These are phyloP conservation scores for Hibiscus mutabilis DNA, from an alignment of 345 rosid species.

Conservation along the genomic window DNA sequence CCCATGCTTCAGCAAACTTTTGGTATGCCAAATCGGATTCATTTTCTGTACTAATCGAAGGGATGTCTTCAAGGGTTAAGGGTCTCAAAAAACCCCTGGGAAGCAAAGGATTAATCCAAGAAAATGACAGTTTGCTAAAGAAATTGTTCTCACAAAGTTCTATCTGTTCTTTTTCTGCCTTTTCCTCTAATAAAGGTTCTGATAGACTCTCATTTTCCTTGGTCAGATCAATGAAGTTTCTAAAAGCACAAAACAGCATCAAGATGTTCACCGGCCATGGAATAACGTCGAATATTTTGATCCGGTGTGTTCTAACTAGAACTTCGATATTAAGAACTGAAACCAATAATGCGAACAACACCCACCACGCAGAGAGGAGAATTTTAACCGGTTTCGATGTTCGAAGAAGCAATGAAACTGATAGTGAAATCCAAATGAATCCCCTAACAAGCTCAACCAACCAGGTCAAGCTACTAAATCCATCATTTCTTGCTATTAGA, in stretches of 20 bases:
- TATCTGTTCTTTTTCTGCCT: slow-evolving; percentile 18
- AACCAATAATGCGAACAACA: slow-evolving; percentile 39
- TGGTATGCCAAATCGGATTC: slow-evolving; percentile 47
- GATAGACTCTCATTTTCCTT: slow-evolving; percentile 23
- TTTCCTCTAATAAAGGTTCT: slow-evolving; percentile 39
- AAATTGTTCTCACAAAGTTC: slow-evolving; percentile 37
- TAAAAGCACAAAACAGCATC: slow-evolving; percentile 49
- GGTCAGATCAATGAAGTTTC: slow-evolving; percentile 25
- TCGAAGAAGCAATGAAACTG: slow-evolving; percentile 52
- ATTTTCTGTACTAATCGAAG: slow-evolving; percentile 35
- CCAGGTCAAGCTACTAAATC: not conserved
- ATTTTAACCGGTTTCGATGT: slow-evolving; percentile 36
- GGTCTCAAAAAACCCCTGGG: slow-evolving; percentile 51
- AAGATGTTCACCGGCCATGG: slow-evolving; percentile 45
- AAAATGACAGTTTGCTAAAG: slow-evolving; percentile 43
- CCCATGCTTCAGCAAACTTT: slow-evolving; percentile 52
- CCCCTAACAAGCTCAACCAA: slow-evolving; percentile 49
- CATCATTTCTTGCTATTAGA: slow-evolving; percentile 15
- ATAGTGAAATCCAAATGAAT: slow-evolving; percentile 48
- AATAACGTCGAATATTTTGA: slow-evolving; percentile 29
- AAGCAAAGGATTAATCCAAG: slow-evolving; percentile 65
- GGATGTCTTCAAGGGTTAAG: slow-evolving; percentile 51
- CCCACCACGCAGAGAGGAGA: slow-evolving; percentile 58
- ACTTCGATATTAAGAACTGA: slow-evolving; percentile 32
- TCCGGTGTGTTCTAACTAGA: slow-evolving; percentile 25